phyloP scores from a whole-genome alignment of 1,284 basidiomycete genomes.

The Cutaneotrichosporon mucoides region DNA sequence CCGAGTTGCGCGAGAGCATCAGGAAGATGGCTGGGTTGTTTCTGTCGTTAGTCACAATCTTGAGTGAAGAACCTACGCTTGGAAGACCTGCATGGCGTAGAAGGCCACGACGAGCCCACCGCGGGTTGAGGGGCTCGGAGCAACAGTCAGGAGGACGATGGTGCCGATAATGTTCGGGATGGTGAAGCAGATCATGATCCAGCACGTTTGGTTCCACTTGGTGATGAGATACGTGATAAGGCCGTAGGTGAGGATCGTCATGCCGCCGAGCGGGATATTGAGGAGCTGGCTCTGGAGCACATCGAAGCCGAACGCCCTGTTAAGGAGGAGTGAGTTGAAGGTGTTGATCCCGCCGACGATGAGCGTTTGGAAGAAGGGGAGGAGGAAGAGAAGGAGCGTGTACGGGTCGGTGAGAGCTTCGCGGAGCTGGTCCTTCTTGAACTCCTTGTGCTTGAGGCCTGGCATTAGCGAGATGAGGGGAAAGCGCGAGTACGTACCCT shows the following conservation, averaged over 20 bases:
- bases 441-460: conserved; percentile 28
- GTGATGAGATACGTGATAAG: conserved; percentile 8
- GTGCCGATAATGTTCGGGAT: conserved; percentile 18
- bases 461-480: background rate
- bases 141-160: conserved; percentile 19
- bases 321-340: conserved; percentile 26
- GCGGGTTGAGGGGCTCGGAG: conserved; percentile 4
- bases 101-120: conserved; percentile 20
- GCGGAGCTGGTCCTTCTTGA: conserved; percentile 24
- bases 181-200: conserved; percentile 12
- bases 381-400: conserved; percentile 27
- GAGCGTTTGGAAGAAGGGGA: conserved; percentile 26
- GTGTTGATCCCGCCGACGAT: conserved; percentile 35
- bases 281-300: conserved; percentile 18
- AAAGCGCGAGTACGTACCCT: conserved; percentile 16
- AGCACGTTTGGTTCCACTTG: conserved; percentile 3
- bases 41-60: too few species aligned
- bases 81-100: conserved; percentile 15
- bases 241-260: conserved; percentile 16
- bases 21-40: conserved; percentile 19
- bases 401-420: conserved; percentile 33
- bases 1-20: conserved; percentile 20
- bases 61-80: too few species aligned
- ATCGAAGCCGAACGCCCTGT: conserved; percentile 22
- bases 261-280: conserved; percentile 23